These are phyloP conservation scores for Annona cherimola DNA, from an alignment of 164 flowering plant genomes.

Conservation along the genomic window DNA sequence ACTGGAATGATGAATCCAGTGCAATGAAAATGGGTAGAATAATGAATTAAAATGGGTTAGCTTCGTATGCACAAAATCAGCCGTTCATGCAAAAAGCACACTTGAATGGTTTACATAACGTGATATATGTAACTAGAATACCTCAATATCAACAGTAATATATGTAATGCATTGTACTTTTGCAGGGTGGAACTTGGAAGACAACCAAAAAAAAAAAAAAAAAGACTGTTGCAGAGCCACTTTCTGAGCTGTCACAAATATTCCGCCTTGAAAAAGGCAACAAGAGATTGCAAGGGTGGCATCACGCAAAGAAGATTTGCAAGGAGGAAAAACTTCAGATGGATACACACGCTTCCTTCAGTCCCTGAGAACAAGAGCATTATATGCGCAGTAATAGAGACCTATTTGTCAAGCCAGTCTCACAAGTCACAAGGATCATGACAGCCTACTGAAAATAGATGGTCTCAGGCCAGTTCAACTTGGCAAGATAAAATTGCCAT, in stretches of 20 bases:
- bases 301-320: not conserved
- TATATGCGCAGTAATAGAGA: not conserved
- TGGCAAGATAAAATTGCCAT: too few species aligned
- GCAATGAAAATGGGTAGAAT: too few species aligned
- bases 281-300: not conserved
- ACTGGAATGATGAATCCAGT: too few species aligned
- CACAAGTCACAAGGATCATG: not conserved
- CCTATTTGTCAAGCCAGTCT: not conserved
- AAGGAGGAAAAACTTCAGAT: not conserved
- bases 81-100: too few species aligned
- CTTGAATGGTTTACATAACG: too few species aligned
- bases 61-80: too few species aligned
- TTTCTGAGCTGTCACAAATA: not conserved
- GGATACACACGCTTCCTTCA: not conserved
- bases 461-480: not conserved
- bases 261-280: not conserved
- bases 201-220: too few species aligned
- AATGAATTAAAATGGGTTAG: too few species aligned
- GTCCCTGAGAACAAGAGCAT: not conserved
- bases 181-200: not conserved
- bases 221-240: not conserved
- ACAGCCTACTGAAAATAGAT: not conserved
- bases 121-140: too few species aligned
- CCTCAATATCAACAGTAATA: not conserved
- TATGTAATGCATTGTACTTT: too few species aligned